phyloP scores from a whole-genome alignment of 176 grass and related monocot genomes.

The Ensete ventricosum region DNA sequence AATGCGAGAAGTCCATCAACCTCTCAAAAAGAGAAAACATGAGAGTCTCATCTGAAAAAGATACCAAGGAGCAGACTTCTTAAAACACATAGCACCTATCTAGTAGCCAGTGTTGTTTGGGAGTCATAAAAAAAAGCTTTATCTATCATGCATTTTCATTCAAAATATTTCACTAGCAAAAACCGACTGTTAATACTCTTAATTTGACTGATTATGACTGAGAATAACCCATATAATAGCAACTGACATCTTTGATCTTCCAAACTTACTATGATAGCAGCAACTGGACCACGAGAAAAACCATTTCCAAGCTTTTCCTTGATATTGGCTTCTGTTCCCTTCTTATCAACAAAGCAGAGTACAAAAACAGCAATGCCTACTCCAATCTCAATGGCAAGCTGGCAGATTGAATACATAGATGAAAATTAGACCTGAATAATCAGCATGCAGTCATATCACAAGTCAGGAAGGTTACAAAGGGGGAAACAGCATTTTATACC shows the following conservation, averaged over 20 bases:
- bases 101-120: too few relatives aligned
- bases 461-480: slow-evolving; percentile 4
- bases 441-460: slow-evolving; percentile 11
- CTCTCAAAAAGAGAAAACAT: too few relatives aligned
- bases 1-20: too few relatives aligned
- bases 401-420: slow-evolving; percentile 25
- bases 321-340: slow-evolving; percentile 40
- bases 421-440: background rate
- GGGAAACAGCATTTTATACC: slow-evolving; percentile 18
- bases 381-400: slow-evolving; percentile 93
- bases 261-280: slow-evolving; percentile 77
- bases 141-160: background rate
- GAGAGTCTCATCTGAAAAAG: too few relatives aligned
- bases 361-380: slow-evolving; percentile 79
- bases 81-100: too few relatives aligned
- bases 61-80: too few relatives aligned
- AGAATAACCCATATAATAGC: background rate
- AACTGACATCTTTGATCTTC: background rate
- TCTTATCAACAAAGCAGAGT: slow-evolving; percentile 77
- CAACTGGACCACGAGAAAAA: slow-evolving; percentile 74
- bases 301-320: slow-evolving; percentile 90
- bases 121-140: too few relatives aligned
- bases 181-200: background rate
- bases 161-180: background rate
- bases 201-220: background rate